Base-by-base conservation (phyloP, 2,329 filamentous ascomycete species). In the Corynespora cassiicola region DNA sequence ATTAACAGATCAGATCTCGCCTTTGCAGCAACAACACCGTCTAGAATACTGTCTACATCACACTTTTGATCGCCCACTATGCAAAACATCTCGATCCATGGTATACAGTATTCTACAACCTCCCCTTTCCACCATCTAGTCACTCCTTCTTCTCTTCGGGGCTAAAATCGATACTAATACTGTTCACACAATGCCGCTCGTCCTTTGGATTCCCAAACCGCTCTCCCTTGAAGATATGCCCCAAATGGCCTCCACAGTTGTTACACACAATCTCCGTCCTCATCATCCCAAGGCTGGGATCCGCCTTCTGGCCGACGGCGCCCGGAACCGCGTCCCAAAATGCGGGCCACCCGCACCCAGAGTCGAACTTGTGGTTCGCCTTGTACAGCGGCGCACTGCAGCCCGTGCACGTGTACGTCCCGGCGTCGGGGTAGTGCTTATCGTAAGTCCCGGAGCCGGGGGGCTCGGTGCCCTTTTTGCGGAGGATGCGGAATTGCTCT, bases 111-210 rank as follows among this genome's bases (percentile, higher is more conserved):
- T 21, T 5, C 31, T 43, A 42, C 39, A 47, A 28, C 31, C 36
- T 26, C 12, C 14, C 24, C 28, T 9, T 7, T 20, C 12, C 8
- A 9, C 3, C 19, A 11, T 28, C 9, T 29, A 49, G 47, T 56
- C 54, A 61, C 18, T 54, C 45, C 27, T 50, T 50, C 22, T 75
- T 72, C 39, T 88, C 85, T 47, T 88, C 85, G 31, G 88, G 78
- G 1, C 77, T 79, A 64, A 99, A 97, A 56, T 84, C 94, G 71
- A 97, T 75, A 65, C 88, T 95, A 36, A 97, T 74, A 61, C 89
- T 94, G 66, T 97, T 99, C 42, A 99, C 94, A 64, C 94, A 99
- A 74, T 99, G 94, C 46, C 94, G 80, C 81, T 99, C 94, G 67
- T 99, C 87, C 14, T 91, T 97, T 5, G 94, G 90, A 15, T 87